Base-by-base conservation (phyloP, 78 protist species). In the Diacronema lutheri region DNA sequence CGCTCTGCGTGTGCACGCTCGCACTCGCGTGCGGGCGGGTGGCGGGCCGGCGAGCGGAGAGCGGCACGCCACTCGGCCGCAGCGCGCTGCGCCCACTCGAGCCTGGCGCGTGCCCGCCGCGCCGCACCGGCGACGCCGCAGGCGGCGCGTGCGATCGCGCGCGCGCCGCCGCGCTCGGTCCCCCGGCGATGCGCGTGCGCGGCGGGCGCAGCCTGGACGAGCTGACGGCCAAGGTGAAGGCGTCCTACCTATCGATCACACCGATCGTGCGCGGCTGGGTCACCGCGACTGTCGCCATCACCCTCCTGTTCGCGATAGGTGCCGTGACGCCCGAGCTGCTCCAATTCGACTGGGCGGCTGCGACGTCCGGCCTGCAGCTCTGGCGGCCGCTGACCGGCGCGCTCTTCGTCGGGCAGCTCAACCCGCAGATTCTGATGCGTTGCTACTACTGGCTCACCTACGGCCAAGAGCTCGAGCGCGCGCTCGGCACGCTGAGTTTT, bases 351-450 rank as follows among this genome's bases (percentile, higher is more conserved):
- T 56, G n/a, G 16, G 79, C 58, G 10, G 31, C 31, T 4, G 0
- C 35, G 31, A 12, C 38, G 0, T 3, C 21, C 79, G 31, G 57
- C 4, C 14, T 38, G 35, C 79, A 71, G 79, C 46, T 71, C 10
- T 71, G 79, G 79, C 79, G 79, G 58, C 79, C 79, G 26, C 1
- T 71, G 35, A 71, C 79, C 4, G 79, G 50, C 14, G 79, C 79
- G 37, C 12, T 20, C n/a, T 71, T 41, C 58, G 3, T 71, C 5
- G 79, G 79, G 21, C 50, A 56, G 25, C 19, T 71, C 60, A n/a
- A 33, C 20, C 58, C 79, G 35, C 58, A 40, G 58, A 56, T 71
- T 10, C 79, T 71, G 26, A 23, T 14, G 35, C 41, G 41, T 35
- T 1, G 41, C 50, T 71, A 71, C 57, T 71, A 71, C 56, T 21